Percentiles rank a stretch among this genome's conserved stretches.
phyloP scores from a whole-genome alignment of 1,139 yeast genomes.

The Saccharomyces hybrid region DNA sequence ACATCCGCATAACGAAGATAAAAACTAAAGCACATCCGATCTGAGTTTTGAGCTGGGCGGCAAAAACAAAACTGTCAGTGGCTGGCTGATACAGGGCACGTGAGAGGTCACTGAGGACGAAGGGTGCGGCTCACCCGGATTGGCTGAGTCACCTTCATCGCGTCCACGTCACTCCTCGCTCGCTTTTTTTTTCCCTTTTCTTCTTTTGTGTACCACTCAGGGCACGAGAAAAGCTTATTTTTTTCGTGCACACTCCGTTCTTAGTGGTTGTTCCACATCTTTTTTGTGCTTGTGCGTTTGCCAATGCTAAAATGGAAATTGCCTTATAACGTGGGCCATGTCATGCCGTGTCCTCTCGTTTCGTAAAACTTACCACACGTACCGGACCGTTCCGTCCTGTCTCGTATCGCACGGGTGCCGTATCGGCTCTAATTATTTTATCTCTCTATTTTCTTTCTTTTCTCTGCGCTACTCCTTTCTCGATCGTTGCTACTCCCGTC shows the following conservation, averaged over 20 bases:
- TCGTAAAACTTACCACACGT: neutral
- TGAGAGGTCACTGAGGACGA: neutral
- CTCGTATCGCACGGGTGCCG: neutral
- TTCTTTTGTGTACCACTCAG: neutral
- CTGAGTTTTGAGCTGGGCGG: neutral
- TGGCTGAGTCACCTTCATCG: neutral
- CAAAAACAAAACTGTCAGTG: neutral
- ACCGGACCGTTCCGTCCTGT: neutral
- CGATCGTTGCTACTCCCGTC: slow-evolving; percentile 1
- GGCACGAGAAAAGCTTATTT: neutral
- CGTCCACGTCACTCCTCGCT: neutral
- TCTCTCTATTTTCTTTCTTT: neutral
- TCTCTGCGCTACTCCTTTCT: neutral
- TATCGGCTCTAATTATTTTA: neutral
- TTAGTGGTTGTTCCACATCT: neutral
- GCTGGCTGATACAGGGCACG: neutral
- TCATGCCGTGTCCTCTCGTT: neutral
- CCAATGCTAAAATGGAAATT: neutral
- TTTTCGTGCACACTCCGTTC: neutral
- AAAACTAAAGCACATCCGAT: neutral
- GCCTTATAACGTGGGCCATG: neutral
- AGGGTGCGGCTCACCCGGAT: neutral
- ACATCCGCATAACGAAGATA: neutral
- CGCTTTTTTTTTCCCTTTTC: neutral
- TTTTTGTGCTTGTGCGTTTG: neutral